phyloP scores from a whole-genome alignment of 306 rosid species.

The Phaseolus lunatus region DNA sequence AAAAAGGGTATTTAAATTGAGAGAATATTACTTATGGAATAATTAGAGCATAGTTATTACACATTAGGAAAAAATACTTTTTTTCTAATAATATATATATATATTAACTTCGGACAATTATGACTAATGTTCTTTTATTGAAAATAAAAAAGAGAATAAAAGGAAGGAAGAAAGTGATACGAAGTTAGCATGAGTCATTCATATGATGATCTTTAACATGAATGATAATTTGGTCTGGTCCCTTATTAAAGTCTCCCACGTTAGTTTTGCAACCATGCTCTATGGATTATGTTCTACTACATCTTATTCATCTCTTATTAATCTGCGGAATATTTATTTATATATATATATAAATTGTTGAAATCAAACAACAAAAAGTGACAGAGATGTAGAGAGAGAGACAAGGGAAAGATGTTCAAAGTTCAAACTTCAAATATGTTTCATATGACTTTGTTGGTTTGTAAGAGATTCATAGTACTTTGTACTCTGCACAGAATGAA shows the following conservation, averaged over 20 bases:
- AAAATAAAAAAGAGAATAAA: not conserved
- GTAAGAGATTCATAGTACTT: not conserved
- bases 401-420: not conserved
- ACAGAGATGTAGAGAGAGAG: not conserved
- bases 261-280: slow-evolving; percentile 3
- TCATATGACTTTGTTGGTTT: not conserved
- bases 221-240: slow-evolving; percentile 22
- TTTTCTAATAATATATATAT: not conserved
- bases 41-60: no score
- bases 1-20: no score
- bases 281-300: not conserved
- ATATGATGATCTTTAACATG: slow-evolving; percentile 13
- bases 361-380: not conserved
- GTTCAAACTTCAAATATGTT: not conserved
- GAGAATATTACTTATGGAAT: no score
- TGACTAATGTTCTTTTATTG: not conserved
- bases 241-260: slow-evolving; percentile 25
- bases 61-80: no score
- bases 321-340: not conserved
- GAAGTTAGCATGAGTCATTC: slow-evolving; percentile 30
- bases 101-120: not conserved
- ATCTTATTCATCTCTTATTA: not conserved
- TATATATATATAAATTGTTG: no score
- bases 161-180: not conserved
- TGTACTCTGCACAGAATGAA: not conserved